These are phyloP conservation scores for Cardamine occulta DNA, from an alignment of 345 rosid genomes.

Conservation along the genomic window DNA sequence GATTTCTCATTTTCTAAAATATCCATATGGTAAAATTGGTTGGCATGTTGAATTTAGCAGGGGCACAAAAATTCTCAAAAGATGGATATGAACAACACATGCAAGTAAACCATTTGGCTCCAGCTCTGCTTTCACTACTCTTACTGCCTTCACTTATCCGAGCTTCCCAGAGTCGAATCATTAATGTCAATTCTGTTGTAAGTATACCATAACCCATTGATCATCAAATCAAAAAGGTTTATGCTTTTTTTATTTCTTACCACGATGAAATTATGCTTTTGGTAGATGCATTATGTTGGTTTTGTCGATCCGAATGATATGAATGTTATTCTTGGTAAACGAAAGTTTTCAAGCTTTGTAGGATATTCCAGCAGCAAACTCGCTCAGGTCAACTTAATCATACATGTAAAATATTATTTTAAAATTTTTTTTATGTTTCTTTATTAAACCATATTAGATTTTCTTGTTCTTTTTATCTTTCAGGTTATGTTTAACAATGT, in stretches of 20 bases:
- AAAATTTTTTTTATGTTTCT: neutral
- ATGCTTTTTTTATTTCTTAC: no score
- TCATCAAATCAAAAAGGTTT: neutral
- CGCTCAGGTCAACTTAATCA: conserved; percentile 60
- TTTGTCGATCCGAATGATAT: conserved; percentile 84
- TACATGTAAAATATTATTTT: neutral
- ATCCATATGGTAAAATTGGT: conserved; percentile 8
- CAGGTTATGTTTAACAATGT: conserved; percentile 89
- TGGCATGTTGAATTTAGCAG: conserved; percentile 42
- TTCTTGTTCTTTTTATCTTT: conserved; percentile 1
- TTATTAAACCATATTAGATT: neutral
- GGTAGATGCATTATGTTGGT: conserved; percentile 87
- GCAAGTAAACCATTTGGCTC: conserved; percentile 97
- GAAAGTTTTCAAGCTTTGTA: conserved; percentile 70
- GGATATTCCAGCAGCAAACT: conserved; percentile 86
- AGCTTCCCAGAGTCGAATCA: conserved; percentile 80
- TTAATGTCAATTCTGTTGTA: conserved; percentile 88
- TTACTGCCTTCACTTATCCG: conserved; percentile 84
- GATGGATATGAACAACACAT: conserved; percentile 84
- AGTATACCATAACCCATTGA: conserved; percentile 32
- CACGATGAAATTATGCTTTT: neutral
- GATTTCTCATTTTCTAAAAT: neutral
- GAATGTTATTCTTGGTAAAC: conserved; percentile 66
- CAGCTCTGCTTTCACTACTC: conserved; percentile 75
- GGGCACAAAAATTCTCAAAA: conserved; percentile 80